phyloP scores from a whole-genome alignment of 192 early-diverging fungal genomes.

The Coemansia sp. region DNA sequence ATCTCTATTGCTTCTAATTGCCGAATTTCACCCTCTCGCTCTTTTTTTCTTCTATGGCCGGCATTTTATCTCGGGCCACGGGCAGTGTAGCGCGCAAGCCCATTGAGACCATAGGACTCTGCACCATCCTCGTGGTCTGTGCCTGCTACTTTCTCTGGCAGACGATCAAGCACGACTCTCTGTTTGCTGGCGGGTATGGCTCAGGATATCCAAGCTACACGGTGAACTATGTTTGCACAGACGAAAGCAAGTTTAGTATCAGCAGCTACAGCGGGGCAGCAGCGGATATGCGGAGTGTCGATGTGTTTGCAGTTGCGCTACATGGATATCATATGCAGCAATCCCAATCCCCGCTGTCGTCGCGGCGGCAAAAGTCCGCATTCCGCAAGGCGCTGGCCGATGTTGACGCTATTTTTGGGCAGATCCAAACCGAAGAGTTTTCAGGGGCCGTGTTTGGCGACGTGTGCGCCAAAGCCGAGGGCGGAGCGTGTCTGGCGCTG shows the following conservation, averaged over 20 bases:
- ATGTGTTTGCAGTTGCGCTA: slow-evolving; percentile 35
- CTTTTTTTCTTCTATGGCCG: slow-evolving; percentile 9
- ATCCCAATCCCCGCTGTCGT: not conserved
- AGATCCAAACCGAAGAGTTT: slow-evolving; percentile 12
- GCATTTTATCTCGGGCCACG: slow-evolving; percentile 50
- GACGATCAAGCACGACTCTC: slow-evolving; percentile 63
- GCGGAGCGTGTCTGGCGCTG: slow-evolving; percentile 56
- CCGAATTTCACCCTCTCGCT: not conserved
- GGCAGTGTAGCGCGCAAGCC: slow-evolving; percentile 65
- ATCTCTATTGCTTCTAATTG: slow-evolving; percentile 5
- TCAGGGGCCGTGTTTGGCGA: slow-evolving; percentile 23
- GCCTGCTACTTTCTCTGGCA: slow-evolving; percentile 76
- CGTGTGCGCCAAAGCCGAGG: slow-evolving; percentile 46
- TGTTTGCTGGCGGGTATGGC: slow-evolving; percentile 50
- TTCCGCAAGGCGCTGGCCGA: slow-evolving; percentile 31
- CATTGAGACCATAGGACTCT: slow-evolving; percentile 74
- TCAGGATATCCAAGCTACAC: slow-evolving; percentile 22
- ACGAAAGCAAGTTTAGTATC: slow-evolving; percentile 21
- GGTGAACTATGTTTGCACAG: slow-evolving; percentile 21
- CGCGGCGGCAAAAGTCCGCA: slow-evolving; percentile 24
- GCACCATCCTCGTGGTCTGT: slow-evolving; percentile 70
- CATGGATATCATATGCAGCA: slow-evolving; percentile 5
- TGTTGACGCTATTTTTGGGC: slow-evolving; percentile 22
- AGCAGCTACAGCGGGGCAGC: not conserved
- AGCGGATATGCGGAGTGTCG: slow-evolving; percentile 12